Percentiles rank a stretch among this genome's conserved stretches.
Conservation (phyloP, 371 early-diverging fungal species). For the Antonospora locustae region DNA sequence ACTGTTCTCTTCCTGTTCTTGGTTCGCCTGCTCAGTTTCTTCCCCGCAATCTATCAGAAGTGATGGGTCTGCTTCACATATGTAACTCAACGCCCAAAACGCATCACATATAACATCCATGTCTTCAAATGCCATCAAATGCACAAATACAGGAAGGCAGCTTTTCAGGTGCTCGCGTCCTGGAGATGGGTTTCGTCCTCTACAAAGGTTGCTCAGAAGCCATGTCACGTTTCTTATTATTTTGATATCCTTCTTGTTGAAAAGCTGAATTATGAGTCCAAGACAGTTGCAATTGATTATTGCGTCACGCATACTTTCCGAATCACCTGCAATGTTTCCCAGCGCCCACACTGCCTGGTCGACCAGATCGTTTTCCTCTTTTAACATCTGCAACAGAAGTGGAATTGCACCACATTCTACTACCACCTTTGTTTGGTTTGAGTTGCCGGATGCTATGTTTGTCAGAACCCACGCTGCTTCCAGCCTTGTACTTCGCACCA, state of each 20-base stretch:
- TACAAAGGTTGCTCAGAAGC: conserved; percentile 92
- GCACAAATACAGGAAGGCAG: conserved; percentile 64
- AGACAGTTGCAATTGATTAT: conserved; percentile 69
- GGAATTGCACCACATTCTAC: conserved; percentile 80
- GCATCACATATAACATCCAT: conserved; percentile 88
- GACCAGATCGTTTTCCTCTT: conserved; percentile 71
- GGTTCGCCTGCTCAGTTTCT: neutral
- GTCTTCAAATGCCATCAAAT: conserved; percentile 63
- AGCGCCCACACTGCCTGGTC: conserved; percentile 99
- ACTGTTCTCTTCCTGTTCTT: no score
- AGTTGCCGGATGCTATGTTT: conserved; percentile 94
- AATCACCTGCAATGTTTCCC: conserved; percentile 98
- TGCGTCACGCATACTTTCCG: conserved; percentile 74
- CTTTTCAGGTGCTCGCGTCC: conserved; percentile 48
- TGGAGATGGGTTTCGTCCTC: conserved; percentile 90
- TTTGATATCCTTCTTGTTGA: conserved; percentile 13
- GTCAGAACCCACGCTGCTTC: conserved; percentile 99
- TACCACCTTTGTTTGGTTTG: conserved; percentile 80
- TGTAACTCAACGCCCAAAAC: conserved; percentile 96
- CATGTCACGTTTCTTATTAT: conserved; percentile 95
- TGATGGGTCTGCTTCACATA: conserved; percentile 81
- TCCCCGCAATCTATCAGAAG: no score
- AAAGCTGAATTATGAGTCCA: conserved; percentile 53
- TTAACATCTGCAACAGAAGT: conserved; percentile 71
- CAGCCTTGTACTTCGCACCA: conserved; percentile 59